Base-by-base conservation (phyloP, 306 rosid genomes). In the Cyamopsis tetragonoloba region DNA sequence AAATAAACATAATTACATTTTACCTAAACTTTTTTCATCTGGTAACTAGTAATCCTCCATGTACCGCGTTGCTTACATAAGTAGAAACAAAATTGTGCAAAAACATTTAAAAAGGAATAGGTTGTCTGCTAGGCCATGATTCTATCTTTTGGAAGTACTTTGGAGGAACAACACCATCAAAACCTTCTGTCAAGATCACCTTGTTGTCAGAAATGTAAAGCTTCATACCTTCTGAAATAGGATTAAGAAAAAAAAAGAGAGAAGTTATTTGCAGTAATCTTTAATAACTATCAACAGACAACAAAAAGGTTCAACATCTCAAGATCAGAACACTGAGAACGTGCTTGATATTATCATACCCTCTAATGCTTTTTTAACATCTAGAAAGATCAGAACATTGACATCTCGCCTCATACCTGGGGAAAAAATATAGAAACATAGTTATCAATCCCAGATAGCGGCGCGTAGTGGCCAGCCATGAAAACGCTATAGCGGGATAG, bases 331-430 rank as follows among this genome's bases (percentile, higher is more conserved):
- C 18, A 44, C 14, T 15, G 20, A 13, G 24, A 34, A 10, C 46
- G 47, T 49, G 53, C 8, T 14, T 23, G 68, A 43, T 54, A 38
- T 24, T 30, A 63, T 48, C 71, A 48, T 88, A 87, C 97, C 96
- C 55, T 83, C 88, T 53, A 89, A 82, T 37, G 96, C 98, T 77
- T 84, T 89, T 66, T 59, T 71, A 10, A 89, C 82, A 60, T 92
- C 89, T 0, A 92, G 88, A 71, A 79, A 84, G 70, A 92, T 92
- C 63, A 89, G 66, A 55, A 84, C 78, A 60, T 87, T 84, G n/a
- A 88, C 91, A 77, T 89, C 79, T 12, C 87, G 70, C 70, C 98
- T 88, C 89, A 87, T 92, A 26, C 98, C 97, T 93, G 86, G 13
- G 11, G 12, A 31, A 35, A 72, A 23, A 50, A 3, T 30, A 28